Percentiles rank a stretch among this genome's conserved stretches.
Evolutionary conservation across 352 stramenopile species (phyloP).

Genomic region (Pythium pectinolyticum): DNA sequence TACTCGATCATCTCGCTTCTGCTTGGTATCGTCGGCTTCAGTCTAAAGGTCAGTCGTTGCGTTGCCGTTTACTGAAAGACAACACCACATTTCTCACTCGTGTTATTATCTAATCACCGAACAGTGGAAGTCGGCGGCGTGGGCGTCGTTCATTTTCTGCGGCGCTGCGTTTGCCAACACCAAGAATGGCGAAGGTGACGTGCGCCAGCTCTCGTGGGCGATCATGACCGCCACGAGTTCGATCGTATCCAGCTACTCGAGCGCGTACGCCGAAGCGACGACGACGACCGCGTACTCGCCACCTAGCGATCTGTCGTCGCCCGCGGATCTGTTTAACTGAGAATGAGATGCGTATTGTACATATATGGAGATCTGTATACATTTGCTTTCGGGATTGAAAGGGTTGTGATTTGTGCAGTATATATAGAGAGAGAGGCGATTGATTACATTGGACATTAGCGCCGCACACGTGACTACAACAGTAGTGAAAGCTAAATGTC

Average conservation of each 20-base stretch:
- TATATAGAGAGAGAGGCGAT: too few species aligned
- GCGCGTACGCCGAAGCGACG: constrained; percentile 1
- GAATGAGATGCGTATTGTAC: not conserved
- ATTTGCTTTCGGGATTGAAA: too few species aligned
- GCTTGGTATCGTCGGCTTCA: constrained; percentile 57
- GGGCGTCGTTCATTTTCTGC: constrained; percentile 65
- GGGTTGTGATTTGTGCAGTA: too few species aligned
- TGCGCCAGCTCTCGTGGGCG: constrained; percentile 66
- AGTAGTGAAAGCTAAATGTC: too few species aligned
- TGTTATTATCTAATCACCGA: constrained; percentile 1
- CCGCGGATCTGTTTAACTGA: constrained; percentile 3
- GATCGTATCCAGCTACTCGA: constrained; percentile 59
- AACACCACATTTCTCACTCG: not conserved
- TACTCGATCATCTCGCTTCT: constrained; percentile 72
- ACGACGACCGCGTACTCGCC: not conserved
- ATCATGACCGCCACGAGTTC: constrained; percentile 77
- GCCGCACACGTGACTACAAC: too few species aligned
- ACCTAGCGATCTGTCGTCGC: constrained; percentile 3
- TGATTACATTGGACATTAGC: too few species aligned
- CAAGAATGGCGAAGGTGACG: constrained; percentile 54
- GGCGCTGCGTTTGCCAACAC: constrained; percentile 66
- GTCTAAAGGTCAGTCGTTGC: constrained; percentile 49
- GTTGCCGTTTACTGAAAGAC: not conserved
- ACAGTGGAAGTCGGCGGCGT: constrained; percentile 69
- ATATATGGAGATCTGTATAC: too few species aligned